Conservation (phyloP, 805 yeast species). For the Jamesozyma spencerorum region DNA sequence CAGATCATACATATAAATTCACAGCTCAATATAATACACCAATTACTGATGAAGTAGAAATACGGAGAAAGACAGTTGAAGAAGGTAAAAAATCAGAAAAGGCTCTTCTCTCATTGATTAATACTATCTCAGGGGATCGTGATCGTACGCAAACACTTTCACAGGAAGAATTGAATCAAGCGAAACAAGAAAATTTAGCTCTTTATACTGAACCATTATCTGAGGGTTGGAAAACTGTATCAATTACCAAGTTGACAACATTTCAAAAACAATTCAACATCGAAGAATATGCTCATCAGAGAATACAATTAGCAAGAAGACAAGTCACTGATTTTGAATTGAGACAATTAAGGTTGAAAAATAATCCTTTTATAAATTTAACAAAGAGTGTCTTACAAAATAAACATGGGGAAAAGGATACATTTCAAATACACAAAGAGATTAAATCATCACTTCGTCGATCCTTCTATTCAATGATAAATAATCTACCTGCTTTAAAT, state of each 20-base stretch:
- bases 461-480: slow-evolving; percentile 13
- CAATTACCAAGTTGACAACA: neutral
- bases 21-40: slow-evolving; percentile 61
- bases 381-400: slow-evolving; percentile 5
- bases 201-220: slow-evolving; percentile 6
- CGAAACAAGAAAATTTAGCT: slow-evolving; percentile 11
- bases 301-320: slow-evolving; percentile 33
- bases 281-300: slow-evolving; percentile 44
- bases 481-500: slow-evolving; percentile 11
- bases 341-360: slow-evolving; percentile 12
- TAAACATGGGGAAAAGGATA: neutral
- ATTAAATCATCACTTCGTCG: slow-evolving; percentile 9
- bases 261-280: slow-evolving; percentile 40
- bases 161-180: slow-evolving; percentile 2
- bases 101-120: slow-evolving; percentile 41
- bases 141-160: too few relatives aligned
- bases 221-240: neutral
- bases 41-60: slow-evolving; percentile 57
- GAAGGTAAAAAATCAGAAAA: slow-evolving; percentile 76
- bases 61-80: slow-evolving; percentile 63
- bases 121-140: slow-evolving; percentile 1
- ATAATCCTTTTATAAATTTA: slow-evolving; percentile 24
- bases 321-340: slow-evolving; percentile 24
- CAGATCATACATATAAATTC: slow-evolving; percentile 81
- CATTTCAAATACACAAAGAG: slow-evolving; percentile 4